Conservation (phyloP, 768 basidiomycete species). For the Filobasidium floriforme region DNA sequence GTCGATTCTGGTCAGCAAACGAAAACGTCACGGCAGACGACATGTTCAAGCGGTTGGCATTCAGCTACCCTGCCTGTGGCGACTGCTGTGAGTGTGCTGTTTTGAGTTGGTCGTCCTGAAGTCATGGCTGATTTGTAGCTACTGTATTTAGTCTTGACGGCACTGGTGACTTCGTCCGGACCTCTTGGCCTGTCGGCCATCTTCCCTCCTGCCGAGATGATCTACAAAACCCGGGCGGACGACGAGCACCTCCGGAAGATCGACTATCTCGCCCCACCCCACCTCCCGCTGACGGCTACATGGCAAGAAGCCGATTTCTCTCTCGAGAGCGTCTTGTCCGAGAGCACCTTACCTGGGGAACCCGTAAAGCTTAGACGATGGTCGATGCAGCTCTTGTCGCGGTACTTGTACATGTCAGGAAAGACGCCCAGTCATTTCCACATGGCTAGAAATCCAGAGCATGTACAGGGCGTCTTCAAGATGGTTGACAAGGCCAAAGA, state of each 20-base stretch:
- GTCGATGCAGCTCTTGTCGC: conserved; percentile 36
- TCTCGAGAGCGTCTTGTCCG: conserved; percentile 29
- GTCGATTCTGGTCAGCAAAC: conserved; percentile 34
- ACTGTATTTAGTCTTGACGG: conserved; percentile 31
- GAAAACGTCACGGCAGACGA: conserved; percentile 30
- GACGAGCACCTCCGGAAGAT: background rate
- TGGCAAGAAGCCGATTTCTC: conserved; percentile 43
- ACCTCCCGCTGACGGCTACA: conserved; percentile 38
- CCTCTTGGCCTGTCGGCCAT: conserved; percentile 39
- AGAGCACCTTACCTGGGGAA: conserved; percentile 31
- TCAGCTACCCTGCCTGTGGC: conserved; percentile 41
- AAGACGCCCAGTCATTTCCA: conserved; percentile 37
- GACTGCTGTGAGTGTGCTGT: conserved; percentile 38
- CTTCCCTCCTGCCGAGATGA: conserved; percentile 35
- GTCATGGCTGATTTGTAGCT: background rate
- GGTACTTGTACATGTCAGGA: conserved; percentile 38
- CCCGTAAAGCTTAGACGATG: conserved; percentile 30
- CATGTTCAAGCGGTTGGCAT: conserved; percentile 43
- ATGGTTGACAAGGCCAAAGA: conserved; percentile 28
- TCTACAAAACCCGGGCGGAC: conserved; percentile 17
- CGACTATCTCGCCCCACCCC: conserved; percentile 35
- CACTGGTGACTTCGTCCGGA: conserved; percentile 38
- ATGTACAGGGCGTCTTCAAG: conserved; percentile 30
- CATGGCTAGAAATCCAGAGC: conserved; percentile 31
- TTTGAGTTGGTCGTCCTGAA: too few relatives aligned